Evolutionary conservation across 805 yeast genomes (phyloP).

Genomic region (Yarrowia alimentaria): DNA sequence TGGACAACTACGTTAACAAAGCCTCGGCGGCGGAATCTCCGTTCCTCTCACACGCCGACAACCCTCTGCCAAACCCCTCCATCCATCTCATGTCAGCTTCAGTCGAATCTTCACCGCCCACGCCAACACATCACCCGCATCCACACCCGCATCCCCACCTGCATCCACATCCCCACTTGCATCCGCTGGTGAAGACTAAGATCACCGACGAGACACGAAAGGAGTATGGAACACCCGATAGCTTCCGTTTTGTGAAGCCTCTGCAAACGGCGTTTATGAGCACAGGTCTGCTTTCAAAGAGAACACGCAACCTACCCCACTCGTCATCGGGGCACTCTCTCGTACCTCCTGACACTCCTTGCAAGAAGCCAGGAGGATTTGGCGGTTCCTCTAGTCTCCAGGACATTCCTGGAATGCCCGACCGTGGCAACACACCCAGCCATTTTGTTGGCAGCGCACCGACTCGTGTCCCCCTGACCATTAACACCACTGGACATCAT

Average conservation of each 20-base stretch:
- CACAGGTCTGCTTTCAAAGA: slow-evolving; percentile 65
- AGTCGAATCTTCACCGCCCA: slow-evolving; percentile 30
- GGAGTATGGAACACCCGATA: slow-evolving; percentile 52
- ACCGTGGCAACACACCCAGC: slow-evolving; percentile 11
- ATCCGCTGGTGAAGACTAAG: slow-evolving; percentile 5
- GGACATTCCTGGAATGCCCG: slow-evolving; percentile 6
- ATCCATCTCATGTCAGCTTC: slow-evolving; percentile 34
- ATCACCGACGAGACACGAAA: neutral
- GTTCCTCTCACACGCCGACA: too few species aligned
- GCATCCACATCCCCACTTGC: slow-evolving; percentile 18
- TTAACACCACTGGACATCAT: slow-evolving; percentile 20
- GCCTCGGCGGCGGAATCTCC: too few species aligned
- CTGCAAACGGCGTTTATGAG: slow-evolving; percentile 80
- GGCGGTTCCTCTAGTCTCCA: slow-evolving; percentile 11
- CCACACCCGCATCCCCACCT: slow-evolving; percentile 28
- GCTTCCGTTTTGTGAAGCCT: slow-evolving; percentile 73
- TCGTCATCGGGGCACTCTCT: slow-evolving; percentile 34
- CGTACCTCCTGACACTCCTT: slow-evolving; percentile 63
- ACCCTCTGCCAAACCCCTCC: slow-evolving; percentile 31
- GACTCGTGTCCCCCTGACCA: slow-evolving; percentile 2
- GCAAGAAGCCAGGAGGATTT: slow-evolving; percentile 56
- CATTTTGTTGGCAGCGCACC: neutral
- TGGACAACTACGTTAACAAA: too few species aligned
- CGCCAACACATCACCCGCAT: slow-evolving; percentile 9
- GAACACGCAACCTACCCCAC: slow-evolving; percentile 45